These are phyloP conservation scores for Ophiostoma sp. DNA, from an alignment of 2,329 filamentous ascomycete species.

Conservation along the genomic window DNA sequence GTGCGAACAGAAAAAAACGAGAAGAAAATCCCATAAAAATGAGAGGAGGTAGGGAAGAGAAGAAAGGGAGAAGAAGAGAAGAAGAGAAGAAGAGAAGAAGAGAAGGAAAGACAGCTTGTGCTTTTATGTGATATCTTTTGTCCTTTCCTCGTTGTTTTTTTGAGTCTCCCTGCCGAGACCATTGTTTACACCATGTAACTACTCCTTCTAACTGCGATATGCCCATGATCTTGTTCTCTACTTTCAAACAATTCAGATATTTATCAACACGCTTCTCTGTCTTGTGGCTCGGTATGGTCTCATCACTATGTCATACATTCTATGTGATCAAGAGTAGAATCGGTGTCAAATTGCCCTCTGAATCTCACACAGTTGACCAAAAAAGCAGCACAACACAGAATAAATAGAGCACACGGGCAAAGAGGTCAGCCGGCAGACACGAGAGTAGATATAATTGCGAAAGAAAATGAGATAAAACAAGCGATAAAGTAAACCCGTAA, in stretches of 20 bases:
- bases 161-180: constrained; percentile 2
- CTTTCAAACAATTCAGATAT: not conserved
- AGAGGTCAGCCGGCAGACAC: not conserved
- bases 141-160: constrained; percentile 8
- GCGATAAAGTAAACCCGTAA: not conserved
- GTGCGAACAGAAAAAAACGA: not conserved
- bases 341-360: too few relatives aligned
- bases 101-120: constrained; percentile 2
- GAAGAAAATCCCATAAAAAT: not conserved
- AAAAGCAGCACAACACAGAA: not conserved
- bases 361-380: too few relatives aligned
- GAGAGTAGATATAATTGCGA: not conserved
- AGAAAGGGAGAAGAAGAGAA: not conserved
- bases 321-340: too few relatives aligned
- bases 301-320: too few relatives aligned
- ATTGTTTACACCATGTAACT: constrained; percentile 11
- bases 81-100: not conserved
- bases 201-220: constrained; percentile 11
- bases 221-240: not conserved
- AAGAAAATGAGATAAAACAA: not conserved
- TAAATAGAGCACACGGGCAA: not conserved
- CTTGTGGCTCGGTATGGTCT: too few relatives aligned
- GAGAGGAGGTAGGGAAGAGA: not conserved
- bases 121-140: constrained; percentile 16
- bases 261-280: not conserved